Evolutionary conservation across 73 alveolate genomes (phyloP), one percentile per base, ranked within the genome.

Genomic region (Blepharisma japonicum): DNA sequence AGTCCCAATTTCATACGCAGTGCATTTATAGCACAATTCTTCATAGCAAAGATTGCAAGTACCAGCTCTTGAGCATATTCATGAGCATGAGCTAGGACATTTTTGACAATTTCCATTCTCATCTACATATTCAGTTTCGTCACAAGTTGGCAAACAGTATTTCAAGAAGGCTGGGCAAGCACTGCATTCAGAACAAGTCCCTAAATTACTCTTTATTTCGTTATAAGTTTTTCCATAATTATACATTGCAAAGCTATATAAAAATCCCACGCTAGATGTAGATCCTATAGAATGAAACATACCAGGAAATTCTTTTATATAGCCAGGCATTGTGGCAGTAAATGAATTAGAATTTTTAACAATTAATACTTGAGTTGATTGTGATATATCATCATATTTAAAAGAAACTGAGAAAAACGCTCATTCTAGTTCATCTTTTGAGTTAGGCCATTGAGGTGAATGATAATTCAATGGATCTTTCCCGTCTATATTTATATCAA

Each of bases 171-270:
- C 87, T 11, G 83, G 83, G 53, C 87, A 81, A 79, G 86, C 94
- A 42, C 83, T 84, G 71, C 86, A 89, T 53, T 68, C 61, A 53
- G 71, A 68, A 45, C 92, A 87, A 76, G 76, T 71, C 6, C 90
- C 87, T 81, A 77, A 79, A 6, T 90, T 89, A 2, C 83, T 86
- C 77, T 90, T 94, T 77, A 92, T 86, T 80, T 94, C 94, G 32
- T 85, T 87, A 87, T 83, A 87, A 77, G 83, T 55, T 72, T 70
- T 90, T 0, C 85, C 87, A 0, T 89, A 77, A 7, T 72, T 81
- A 50, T 71, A 85, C 51, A 79, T 89, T 48, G 71, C 66, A 78
- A 45, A 71, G 11, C 55, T 84, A 46, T 79, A 54, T 71, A 80
- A 89, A 79, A 91, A 89, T 70, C 77, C 38, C 1, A 66, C 77